Evolutionary conservation across 2,329 filamentous ascomycete species (phyloP).

Genomic region (Ophiostoma triangulosporum): DNA sequence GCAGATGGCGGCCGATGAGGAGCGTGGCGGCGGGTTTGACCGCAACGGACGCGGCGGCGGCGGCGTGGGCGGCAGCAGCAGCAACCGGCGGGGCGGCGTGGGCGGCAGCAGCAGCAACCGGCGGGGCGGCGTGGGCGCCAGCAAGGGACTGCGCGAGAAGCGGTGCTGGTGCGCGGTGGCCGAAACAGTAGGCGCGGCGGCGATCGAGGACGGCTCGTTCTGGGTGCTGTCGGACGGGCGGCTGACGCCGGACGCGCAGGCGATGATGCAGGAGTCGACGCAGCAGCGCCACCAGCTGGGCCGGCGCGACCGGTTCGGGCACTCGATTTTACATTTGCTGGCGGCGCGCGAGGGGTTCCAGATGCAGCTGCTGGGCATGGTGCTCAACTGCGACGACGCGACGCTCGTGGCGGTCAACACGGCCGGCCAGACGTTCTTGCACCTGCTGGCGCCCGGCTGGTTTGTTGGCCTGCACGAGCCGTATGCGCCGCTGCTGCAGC

Average conservation of each 20-base stretch:
- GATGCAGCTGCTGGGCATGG: slow-evolving; percentile 19
- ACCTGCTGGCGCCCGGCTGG: slow-evolving; percentile 27
- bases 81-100: not conserved
- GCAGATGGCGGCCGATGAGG: slow-evolving; percentile 1
- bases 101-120: not conserved
- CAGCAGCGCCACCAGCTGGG: slow-evolving; percentile 15
- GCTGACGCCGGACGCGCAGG: slow-evolving; percentile 18
- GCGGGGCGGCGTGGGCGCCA: not conserved
- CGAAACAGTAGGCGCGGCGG: slow-evolving; percentile 9
- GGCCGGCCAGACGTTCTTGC: slow-evolving; percentile 35
- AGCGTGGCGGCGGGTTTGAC: not conserved
- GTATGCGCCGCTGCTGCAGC: slow-evolving; percentile 16
- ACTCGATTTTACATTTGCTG: slow-evolving; percentile 34
- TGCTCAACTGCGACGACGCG: slow-evolving; percentile 15
- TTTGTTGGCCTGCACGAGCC: slow-evolving; percentile 17
- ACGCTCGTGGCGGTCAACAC: slow-evolving; percentile 24
- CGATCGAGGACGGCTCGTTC: slow-evolving; percentile 14
- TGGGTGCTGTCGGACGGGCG: slow-evolving; percentile 18
- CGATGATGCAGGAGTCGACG: slow-evolving; percentile 14
- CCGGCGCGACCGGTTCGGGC: slow-evolving; percentile 30
- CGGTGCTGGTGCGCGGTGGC: slow-evolving; percentile 23
- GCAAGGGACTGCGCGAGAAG: slow-evolving; percentile 10
- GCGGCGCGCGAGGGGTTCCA: slow-evolving; percentile 24
- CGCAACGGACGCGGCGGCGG: not conserved
- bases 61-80: not conserved